These are phyloP conservation scores for Aquilaria agallochum DNA, from an alignment of 441 rosid genomes.

Conservation along the genomic window DNA sequence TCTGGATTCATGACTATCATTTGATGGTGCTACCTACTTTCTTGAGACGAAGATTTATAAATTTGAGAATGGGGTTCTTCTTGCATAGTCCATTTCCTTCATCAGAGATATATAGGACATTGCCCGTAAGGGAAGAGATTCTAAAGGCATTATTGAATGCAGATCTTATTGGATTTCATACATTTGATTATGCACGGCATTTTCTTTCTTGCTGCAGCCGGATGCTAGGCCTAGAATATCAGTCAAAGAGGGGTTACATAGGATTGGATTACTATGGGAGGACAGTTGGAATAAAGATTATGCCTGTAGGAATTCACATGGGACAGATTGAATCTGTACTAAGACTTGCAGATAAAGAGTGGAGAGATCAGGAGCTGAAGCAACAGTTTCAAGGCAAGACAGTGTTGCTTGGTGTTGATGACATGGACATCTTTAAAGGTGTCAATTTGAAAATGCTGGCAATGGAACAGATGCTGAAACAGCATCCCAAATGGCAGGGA, in stretches of 20 bases:
- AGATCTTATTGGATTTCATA: constrained; percentile 77
- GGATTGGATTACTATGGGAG: constrained; percentile 77
- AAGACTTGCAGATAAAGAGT: constrained; percentile 63
- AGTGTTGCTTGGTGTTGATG: constrained; percentile 72
- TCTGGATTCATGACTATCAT: constrained; percentile 86
- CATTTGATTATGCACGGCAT: constrained; percentile 82
- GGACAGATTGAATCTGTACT: constrained; percentile 69
- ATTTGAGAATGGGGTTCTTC: constrained; percentile 77
- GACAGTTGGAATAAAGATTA: constrained; percentile 76
- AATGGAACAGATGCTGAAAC: constrained; percentile 71
- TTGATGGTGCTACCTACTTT: constrained; percentile 82
- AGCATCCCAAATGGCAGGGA: constrained; percentile 76
- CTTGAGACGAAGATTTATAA: constrained; percentile 62
- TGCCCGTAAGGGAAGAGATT: constrained; percentile 81
- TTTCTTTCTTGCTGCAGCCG: constrained; percentile 78
- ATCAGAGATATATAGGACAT: constrained; percentile 73
- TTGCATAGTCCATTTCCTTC: constrained; percentile 81
- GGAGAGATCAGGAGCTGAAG: constrained; percentile 71
- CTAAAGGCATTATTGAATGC: constrained; percentile 71
- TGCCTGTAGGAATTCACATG: constrained; percentile 87
- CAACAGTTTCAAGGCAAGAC: constrained; percentile 73
- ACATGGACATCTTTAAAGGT: constrained; percentile 83
- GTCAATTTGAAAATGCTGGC: constrained; percentile 72
- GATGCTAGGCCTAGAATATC: constrained; percentile 75
- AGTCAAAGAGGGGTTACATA: constrained; percentile 76